A percentile compares a stretch with the other conserved stretches of the same genome.
Evolutionary conservation across 305 asterid genomes (phyloP).

Genomic region (Solanum hybrid): DNA sequence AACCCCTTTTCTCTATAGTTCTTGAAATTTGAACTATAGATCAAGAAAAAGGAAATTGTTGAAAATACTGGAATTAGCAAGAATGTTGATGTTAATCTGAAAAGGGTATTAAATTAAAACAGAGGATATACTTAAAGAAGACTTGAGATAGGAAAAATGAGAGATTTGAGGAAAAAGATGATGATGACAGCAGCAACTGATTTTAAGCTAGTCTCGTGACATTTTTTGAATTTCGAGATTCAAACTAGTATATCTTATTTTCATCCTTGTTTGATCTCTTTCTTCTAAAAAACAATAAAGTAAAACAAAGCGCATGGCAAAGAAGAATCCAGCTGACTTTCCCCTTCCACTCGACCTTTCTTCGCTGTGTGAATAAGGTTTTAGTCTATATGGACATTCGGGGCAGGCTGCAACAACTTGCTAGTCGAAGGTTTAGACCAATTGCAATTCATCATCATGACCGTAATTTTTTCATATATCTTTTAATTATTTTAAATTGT

Average conservation of each 20-base stretch:
- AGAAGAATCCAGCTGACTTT: too few relatives aligned
- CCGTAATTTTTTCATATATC: too few relatives aligned
- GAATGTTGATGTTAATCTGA: not conserved
- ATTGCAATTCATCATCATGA: too few relatives aligned
- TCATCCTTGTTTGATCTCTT: rapidly evolving
- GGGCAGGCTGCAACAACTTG: not conserved
- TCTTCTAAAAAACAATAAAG: too few relatives aligned
- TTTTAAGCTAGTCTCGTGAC: not conserved
- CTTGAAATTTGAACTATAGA: not conserved
- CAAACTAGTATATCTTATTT: too few relatives aligned
- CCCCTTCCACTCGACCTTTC: not conserved
- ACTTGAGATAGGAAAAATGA: not conserved
- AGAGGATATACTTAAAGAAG: not conserved
- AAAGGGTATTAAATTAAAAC: not conserved
- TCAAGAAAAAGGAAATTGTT: not conserved
- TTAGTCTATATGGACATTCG: not conserved
- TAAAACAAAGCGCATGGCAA: rapidly evolving
- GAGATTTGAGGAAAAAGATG: not conserved
- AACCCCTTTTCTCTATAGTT: not conserved
- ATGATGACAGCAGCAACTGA: not conserved
- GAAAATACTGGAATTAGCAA: not conserved
- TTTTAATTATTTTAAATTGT: too few relatives aligned
- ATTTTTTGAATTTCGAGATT: not conserved
- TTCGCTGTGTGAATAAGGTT: not conserved
- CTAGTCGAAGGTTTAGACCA: not conserved